phyloP scores from a whole-genome alignment of 2,329 filamentous ascomycete species.

The Dactylellina sp. region DNA sequence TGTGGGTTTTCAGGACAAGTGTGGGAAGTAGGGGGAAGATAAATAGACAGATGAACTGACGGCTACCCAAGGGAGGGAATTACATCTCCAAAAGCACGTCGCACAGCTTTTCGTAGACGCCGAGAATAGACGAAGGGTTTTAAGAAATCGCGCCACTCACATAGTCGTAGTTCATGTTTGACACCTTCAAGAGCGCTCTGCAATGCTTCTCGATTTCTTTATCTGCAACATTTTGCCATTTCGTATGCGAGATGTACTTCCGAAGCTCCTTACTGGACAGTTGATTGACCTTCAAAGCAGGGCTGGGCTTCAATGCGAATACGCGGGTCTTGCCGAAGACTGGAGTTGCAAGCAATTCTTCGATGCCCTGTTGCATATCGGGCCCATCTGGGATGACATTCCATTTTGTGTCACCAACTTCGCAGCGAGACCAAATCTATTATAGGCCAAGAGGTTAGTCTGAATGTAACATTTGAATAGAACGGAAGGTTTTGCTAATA shows the following conservation, averaged over 20 bases:
- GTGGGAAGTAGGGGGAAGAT: too few species aligned
- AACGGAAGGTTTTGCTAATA: not conserved
- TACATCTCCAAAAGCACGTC: too few species aligned
- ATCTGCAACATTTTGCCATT: conserved; percentile 44
- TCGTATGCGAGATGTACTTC: conserved; percentile 27
- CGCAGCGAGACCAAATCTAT: conserved; percentile 25
- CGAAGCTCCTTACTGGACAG: conserved; percentile 28
- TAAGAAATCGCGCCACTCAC: conserved; percentile 16
- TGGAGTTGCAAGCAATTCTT: conserved; percentile 18
- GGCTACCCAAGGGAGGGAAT: too few species aligned
- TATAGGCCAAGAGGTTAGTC: conserved; percentile 1
- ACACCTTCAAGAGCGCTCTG: conserved; percentile 8
- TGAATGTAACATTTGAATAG: not conserved
- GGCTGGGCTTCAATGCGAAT: conserved; percentile 14
- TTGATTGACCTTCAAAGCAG: not conserved
- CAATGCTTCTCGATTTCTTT: conserved; percentile 11
- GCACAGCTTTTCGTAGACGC: too few species aligned
- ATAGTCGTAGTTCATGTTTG: conserved; percentile 28
- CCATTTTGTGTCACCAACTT: conserved; percentile 22
- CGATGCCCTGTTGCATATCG: conserved; percentile 3
- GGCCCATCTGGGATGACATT: not conserved
- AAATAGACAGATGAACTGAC: too few species aligned
- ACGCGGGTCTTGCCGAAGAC: conserved; percentile 11
- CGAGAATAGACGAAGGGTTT: too few species aligned
- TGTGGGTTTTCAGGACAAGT: too few species aligned